These are phyloP conservation scores for Trichoderma atroviride DNA, from an alignment of 2,329 filamentous ascomycete species.

Conservation along the genomic window DNA sequence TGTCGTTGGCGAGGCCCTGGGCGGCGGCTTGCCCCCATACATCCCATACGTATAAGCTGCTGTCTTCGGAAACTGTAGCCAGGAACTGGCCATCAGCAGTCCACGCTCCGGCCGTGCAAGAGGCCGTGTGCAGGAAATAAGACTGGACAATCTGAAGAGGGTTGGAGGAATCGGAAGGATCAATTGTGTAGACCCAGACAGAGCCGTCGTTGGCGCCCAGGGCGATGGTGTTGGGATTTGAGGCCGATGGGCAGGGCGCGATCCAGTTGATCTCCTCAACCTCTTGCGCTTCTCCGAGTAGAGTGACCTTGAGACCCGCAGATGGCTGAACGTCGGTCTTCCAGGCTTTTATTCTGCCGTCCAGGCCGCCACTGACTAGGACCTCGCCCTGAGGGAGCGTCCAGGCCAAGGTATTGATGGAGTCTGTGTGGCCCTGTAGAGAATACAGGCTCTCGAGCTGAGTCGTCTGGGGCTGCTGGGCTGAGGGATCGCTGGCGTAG, in stretches of 20 bases:
- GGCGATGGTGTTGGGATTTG: slow-evolving; percentile 78
- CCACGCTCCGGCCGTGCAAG: slow-evolving; percentile 90
- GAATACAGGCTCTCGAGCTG: slow-evolving; percentile 68
- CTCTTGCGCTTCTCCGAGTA: slow-evolving; percentile 79
- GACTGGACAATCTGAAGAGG: slow-evolving; percentile 82
- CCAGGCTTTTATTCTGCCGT: slow-evolving; percentile 79
- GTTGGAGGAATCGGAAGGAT: slow-evolving; percentile 60
- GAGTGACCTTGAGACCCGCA: slow-evolving; percentile 56
- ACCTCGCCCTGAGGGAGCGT: slow-evolving; percentile 82
- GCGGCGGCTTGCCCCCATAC: slow-evolving; percentile 78
- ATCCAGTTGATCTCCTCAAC: slow-evolving; percentile 97
- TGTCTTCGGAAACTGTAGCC: slow-evolving; percentile 86
- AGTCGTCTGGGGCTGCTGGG: slow-evolving; percentile 55
- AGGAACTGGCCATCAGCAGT: slow-evolving; percentile 83
- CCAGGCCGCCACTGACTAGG: slow-evolving; percentile 82
- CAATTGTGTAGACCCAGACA: slow-evolving; percentile 94
- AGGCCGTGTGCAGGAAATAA: slow-evolving; percentile 85
- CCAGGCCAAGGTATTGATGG: slow-evolving; percentile 83
- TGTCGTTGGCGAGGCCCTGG: slow-evolving; percentile 52
- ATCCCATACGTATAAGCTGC: slow-evolving; percentile 89
- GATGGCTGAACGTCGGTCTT: slow-evolving; percentile 51
- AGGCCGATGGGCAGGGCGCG: slow-evolving; percentile 68
- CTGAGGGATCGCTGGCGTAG: slow-evolving; percentile 66
- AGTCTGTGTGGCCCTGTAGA: slow-evolving; percentile 90
- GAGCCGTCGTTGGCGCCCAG: slow-evolving; percentile 88